Percentiles rank a stretch among this genome's conserved stretches.
Evolutionary conservation across 371 early-diverging fungal genomes (phyloP).

Genomic region (Umbelopsis sp.): DNA sequence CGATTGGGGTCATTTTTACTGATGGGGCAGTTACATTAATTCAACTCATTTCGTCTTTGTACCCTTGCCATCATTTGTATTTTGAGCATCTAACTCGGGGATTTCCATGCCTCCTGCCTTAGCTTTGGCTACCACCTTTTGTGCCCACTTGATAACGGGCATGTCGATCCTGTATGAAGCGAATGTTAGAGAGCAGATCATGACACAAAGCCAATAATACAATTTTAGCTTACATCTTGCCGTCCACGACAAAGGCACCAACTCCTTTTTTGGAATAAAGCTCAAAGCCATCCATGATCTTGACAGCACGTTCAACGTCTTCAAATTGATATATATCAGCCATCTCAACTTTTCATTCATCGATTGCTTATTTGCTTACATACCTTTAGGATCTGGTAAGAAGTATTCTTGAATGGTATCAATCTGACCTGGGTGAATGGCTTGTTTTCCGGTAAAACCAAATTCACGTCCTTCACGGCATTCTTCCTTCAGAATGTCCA

Average conservation of each 20-base stretch:
- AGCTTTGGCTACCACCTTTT: conserved; percentile 61
- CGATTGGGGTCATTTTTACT: neutral
- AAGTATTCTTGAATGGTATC: conserved; percentile 79
- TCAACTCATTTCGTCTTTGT: conserved; percentile 6
- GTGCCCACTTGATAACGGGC: conserved; percentile 76
- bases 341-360: neutral
- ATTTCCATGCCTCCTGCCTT: conserved; percentile 57
- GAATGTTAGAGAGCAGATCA: neutral
- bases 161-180: conserved; percentile 59
- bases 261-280: conserved; percentile 69
- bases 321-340: neutral
- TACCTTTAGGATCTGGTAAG: conserved; percentile 74
- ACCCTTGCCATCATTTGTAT: conserved; percentile 7
- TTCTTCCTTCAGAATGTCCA: conserved; percentile 72
- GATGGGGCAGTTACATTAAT: conserved; percentile 35
- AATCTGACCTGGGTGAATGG: conserved; percentile 90
- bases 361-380: neutral
- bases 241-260: conserved; percentile 90
- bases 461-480: conserved; percentile 84
- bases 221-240: conserved; percentile 69
- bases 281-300: conserved; percentile 70
- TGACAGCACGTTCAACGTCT: conserved; percentile 67
- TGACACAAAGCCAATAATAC: neutral
- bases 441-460: conserved; percentile 96
- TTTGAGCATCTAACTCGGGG: conserved; percentile 33